Percentiles rank a stretch among this genome's conserved stretches.
Evolutionary conservation across 2,329 filamentous ascomycete species (phyloP).

Genomic region (Trichoderma sp.): DNA sequence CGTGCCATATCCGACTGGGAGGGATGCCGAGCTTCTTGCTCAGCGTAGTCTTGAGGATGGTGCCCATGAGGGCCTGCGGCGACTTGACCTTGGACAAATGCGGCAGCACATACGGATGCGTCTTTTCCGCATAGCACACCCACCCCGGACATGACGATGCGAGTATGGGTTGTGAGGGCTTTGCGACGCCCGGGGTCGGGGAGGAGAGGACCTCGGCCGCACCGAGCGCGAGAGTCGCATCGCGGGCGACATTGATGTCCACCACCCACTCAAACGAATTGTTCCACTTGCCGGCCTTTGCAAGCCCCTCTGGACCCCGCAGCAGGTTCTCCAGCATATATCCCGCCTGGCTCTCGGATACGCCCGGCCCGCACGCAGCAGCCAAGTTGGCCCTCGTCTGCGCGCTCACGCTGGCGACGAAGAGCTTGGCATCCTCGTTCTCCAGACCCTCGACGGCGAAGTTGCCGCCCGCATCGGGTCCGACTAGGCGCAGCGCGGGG

Average conservation of each 20-base stretch:
- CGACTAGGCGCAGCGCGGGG: constrained; percentile 50
- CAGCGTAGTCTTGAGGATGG: constrained; percentile 83
- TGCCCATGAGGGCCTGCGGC: constrained; percentile 88
- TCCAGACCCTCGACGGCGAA: constrained; percentile 56
- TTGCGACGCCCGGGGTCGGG: constrained; percentile 31
- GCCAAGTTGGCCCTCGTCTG: constrained; percentile 89
- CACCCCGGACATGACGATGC: constrained; percentile 94
- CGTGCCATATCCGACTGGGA: constrained; percentile 85
- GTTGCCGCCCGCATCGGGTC: constrained; percentile 39
- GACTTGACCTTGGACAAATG: constrained; percentile 92
- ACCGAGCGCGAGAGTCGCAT: constrained; percentile 79
- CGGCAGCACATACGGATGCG: constrained; percentile 87
- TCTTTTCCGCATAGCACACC: constrained; percentile 99
- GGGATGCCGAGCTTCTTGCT: constrained; percentile 71
- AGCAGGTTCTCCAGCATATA: constrained; percentile 83
- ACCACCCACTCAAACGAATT: constrained; percentile 87
- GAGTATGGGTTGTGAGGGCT: constrained; percentile 62
- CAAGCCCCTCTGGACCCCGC: constrained; percentile 66
- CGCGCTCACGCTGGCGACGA: constrained; percentile 90
- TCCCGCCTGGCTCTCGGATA: constrained; percentile 73
- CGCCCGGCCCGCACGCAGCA: constrained; percentile 72
- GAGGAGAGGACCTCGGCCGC: constrained; percentile 66
- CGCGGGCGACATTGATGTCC: constrained; percentile 82
- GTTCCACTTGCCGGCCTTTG: constrained; percentile 67
- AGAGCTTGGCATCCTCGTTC: constrained; percentile 68